These are phyloP conservation scores for Backusella mclennaniae DNA, from an alignment of 192 early-diverging fungal species.

Conservation along the genomic window DNA sequence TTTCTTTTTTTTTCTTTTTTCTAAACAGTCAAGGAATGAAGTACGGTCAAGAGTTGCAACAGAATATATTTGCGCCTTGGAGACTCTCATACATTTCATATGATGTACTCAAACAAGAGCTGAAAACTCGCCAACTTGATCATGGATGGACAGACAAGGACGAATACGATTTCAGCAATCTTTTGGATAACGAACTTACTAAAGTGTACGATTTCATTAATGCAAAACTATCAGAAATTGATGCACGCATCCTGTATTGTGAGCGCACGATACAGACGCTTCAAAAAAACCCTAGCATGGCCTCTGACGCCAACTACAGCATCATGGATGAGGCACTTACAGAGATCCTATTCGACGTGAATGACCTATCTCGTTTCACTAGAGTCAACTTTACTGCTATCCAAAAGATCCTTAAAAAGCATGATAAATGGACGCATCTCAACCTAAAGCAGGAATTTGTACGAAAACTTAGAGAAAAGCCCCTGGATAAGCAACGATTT, in stretches of 20 bases:
- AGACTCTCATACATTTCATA: slow-evolving; percentile 83
- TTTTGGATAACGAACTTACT: slow-evolving; percentile 84
- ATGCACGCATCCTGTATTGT: slow-evolving; percentile 71
- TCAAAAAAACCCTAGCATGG: slow-evolving; percentile 50
- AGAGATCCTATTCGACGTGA: slow-evolving; percentile 71
- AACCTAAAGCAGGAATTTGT: slow-evolving; percentile 74
- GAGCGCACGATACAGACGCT: slow-evolving; percentile 55
- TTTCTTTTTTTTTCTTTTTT: background rate
- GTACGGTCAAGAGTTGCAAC: slow-evolving; percentile 79
- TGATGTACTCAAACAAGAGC: slow-evolving; percentile 77
- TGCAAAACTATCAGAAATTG: slow-evolving; percentile 74
- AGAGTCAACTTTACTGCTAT: slow-evolving; percentile 82
- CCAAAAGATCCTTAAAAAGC: slow-evolving; percentile 96
- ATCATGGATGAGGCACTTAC: slow-evolving; percentile 62
- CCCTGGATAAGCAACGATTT: slow-evolving; percentile 86
- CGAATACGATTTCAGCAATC: slow-evolving; percentile 76
- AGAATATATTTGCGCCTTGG: slow-evolving; percentile 74
- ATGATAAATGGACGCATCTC: slow-evolving; percentile 88
- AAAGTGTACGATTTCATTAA: slow-evolving; percentile 79
- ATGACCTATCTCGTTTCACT: slow-evolving; percentile 76
- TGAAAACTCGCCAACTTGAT: slow-evolving; percentile 65
- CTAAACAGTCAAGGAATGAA: slow-evolving; percentile 60
- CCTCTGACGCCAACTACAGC: slow-evolving; percentile 44
- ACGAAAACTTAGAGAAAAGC: slow-evolving; percentile 69
- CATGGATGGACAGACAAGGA: slow-evolving; percentile 64